phyloP scores from a whole-genome alignment of 176 grass and related monocot species.

The Puya raimondii region DNA sequence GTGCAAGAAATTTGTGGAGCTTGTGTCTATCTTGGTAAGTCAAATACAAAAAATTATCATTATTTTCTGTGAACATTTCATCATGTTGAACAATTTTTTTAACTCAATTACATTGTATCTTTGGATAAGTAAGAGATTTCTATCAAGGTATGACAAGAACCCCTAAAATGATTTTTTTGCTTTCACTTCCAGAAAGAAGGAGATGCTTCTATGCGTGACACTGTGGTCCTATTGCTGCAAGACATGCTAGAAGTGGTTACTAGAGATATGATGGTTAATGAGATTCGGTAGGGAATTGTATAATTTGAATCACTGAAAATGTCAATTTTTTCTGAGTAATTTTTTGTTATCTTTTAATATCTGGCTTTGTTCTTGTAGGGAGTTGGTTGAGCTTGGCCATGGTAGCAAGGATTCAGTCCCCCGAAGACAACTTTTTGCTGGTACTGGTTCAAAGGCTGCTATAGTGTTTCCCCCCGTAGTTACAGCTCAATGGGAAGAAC shows the following conservation, averaged over 20 bases:
- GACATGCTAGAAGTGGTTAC: slow-evolving; percentile 96
- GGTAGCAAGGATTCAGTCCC: slow-evolving; percentile 77
- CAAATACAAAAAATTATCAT: slow-evolving; percentile 3
- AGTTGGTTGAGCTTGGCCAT: slow-evolving; percentile 80
- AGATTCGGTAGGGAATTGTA: slow-evolving; percentile 44
- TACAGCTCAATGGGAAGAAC: slow-evolving; percentile 89
- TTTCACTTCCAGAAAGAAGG: slow-evolving; percentile 69
- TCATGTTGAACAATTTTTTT: background rate
- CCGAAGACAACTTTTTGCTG: slow-evolving; percentile 88
- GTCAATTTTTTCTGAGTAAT: background rate
- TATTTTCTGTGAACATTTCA: background rate
- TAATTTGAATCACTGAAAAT: background rate
- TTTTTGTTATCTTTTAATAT: slow-evolving; percentile 4
- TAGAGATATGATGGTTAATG: slow-evolving; percentile 97
- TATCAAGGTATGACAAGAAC: background rate
- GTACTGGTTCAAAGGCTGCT: slow-evolving; percentile 73
- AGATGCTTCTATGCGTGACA: slow-evolving; percentile 61
- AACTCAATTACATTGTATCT: background rate
- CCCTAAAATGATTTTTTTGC: slow-evolving; percentile 19
- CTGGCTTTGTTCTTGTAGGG: slow-evolving; percentile 34
- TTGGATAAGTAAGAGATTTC: background rate
- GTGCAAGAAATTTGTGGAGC: slow-evolving; percentile 86
- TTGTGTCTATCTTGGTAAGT: slow-evolving; percentile 85
- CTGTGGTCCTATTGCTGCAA: slow-evolving; percentile 81
- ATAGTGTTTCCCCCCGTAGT: slow-evolving; percentile 68